A percentile compares a stretch with the other conserved stretches of the same genome.
phyloP scores from a whole-genome alignment of 305 asterid species.

The Lippia alba region DNA sequence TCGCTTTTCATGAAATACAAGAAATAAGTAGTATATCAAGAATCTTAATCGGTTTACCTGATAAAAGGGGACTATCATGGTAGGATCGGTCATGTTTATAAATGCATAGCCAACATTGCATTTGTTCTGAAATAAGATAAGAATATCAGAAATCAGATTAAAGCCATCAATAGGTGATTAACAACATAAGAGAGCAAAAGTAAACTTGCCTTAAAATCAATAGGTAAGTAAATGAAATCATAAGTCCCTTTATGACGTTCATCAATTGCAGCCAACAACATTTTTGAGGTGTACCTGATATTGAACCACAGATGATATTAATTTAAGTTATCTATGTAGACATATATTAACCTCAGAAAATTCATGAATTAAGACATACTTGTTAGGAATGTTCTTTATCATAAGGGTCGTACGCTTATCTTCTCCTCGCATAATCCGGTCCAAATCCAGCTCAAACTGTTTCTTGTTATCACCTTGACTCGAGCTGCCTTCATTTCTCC shows the following conservation, averaged over 20 bases:
- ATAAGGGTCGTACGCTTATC: slow-evolving; percentile 98
- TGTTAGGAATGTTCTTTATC: slow-evolving; percentile 99
- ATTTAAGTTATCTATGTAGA: slow-evolving; percentile 16
- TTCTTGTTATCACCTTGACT: slow-evolving; percentile 84
- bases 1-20: slow-evolving; percentile 32
- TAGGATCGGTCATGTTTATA: slow-evolving; percentile 94
- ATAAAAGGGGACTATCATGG: slow-evolving; percentile 85
- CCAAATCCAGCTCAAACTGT: slow-evolving; percentile 96
- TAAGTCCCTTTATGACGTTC: slow-evolving; percentile 94
- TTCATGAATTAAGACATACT: slow-evolving; percentile 53
- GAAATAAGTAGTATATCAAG: slow-evolving; percentile 27
- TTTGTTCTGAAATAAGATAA: slow-evolving; percentile 78
- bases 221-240: slow-evolving; percentile 94
- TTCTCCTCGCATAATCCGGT: slow-evolving; percentile 85
- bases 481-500: slow-evolving; percentile 72
- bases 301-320: slow-evolving; percentile 29
- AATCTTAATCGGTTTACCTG: slow-evolving; percentile 52
- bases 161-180: background rate
- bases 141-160: slow-evolving; percentile 29
- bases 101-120: slow-evolving; percentile 99
- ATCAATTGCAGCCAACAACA: slow-evolving; percentile 98
- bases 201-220: slow-evolving; percentile 89
- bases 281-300: slow-evolving; percentile 92
- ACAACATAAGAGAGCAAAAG: slow-evolving; percentile 13
- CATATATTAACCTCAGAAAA: slow-evolving; percentile 15